These are phyloP conservation scores for Hanseniaspora occidentalis DNA, from an alignment of 805 yeast genomes.

Conservation along the genomic window DNA sequence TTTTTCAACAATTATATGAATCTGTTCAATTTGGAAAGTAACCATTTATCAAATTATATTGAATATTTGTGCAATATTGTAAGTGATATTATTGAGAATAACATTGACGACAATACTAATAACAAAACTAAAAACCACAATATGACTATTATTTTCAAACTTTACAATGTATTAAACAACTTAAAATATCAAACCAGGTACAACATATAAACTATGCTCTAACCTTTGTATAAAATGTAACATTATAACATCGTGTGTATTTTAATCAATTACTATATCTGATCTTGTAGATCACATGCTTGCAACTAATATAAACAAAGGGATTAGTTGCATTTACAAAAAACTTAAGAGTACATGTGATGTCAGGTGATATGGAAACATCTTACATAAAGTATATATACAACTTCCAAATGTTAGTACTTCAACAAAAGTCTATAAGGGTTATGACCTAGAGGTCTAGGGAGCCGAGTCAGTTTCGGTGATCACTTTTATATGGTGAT, in stretches of 20 bases:
- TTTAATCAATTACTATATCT: neutral
- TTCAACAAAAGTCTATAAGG: neutral
- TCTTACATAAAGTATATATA: too few relatives aligned
- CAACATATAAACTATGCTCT: neutral
- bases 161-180: neutral
- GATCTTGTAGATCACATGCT: too few relatives aligned
- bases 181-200: neutral
- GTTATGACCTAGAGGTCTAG: conserved; percentile 1
- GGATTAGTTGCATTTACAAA: neutral
- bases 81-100: neutral
- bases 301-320: too few relatives aligned
- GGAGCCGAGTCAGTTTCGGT: conserved; percentile 2
- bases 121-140: too few relatives aligned
- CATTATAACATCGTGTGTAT: neutral
- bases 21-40: neutral
- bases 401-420: neutral
- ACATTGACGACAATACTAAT: too few relatives aligned
- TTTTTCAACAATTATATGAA: neutral
- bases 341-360: neutral
- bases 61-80: neutral
- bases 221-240: neutral
- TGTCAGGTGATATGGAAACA: too few relatives aligned
- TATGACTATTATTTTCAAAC: too few relatives aligned
- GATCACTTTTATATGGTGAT: conserved; percentile 1
- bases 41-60: neutral